A percentile compares a stretch with the other conserved stretches of the same genome.
Evolutionary conservation across 139 green algal genomes (phyloP).

Genomic region (Micromonas pusilla): DNA sequence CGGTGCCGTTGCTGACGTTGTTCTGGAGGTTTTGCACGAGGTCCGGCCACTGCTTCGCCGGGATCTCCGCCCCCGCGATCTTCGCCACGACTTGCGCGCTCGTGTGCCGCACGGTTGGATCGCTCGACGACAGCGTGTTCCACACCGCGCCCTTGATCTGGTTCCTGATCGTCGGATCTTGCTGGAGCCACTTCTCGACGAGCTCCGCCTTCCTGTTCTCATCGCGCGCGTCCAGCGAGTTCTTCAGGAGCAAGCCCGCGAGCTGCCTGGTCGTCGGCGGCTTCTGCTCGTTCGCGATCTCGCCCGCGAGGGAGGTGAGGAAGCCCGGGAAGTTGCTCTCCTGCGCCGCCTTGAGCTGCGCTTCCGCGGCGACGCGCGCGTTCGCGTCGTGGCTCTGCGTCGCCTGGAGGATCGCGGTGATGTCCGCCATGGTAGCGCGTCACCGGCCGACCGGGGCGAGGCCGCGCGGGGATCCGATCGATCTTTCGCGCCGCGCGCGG

Average conservation of each 20-base stretch:
- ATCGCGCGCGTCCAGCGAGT: constrained; percentile 83
- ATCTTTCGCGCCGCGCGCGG: too few relatives aligned
- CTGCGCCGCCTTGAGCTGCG: constrained; percentile 64
- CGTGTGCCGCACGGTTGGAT: constrained; percentile 32
- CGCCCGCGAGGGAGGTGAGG: constrained; percentile 58
- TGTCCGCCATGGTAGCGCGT: constrained; percentile 25
- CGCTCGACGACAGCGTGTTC: constrained; percentile 55
- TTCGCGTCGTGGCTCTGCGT: constrained; percentile 62
- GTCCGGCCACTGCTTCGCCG: constrained; percentile 67
- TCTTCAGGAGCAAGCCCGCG: constrained; percentile 93
- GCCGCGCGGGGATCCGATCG: too few relatives aligned
- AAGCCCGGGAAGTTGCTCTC: constrained; percentile 66
- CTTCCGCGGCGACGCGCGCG: constrained; percentile 67
- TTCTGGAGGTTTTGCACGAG: constrained; percentile 64
- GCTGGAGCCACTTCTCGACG: constrained; percentile 56
- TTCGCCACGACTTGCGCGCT: constrained; percentile 80
- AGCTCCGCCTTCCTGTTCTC: constrained; percentile 55
- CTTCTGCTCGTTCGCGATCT: constrained; percentile 70
- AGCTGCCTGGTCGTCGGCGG: constrained; percentile 62
- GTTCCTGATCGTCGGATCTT: constrained; percentile 55
- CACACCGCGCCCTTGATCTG: constrained; percentile 75
- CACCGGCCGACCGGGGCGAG: too few relatives aligned
- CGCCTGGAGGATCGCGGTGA: not conserved
- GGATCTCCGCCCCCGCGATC: constrained; percentile 88
- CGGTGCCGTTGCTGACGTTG: constrained; percentile 39